Conservation (phyloP, 2,329 filamentous ascomycete species). For the Fusarium proliferatum region DNA sequence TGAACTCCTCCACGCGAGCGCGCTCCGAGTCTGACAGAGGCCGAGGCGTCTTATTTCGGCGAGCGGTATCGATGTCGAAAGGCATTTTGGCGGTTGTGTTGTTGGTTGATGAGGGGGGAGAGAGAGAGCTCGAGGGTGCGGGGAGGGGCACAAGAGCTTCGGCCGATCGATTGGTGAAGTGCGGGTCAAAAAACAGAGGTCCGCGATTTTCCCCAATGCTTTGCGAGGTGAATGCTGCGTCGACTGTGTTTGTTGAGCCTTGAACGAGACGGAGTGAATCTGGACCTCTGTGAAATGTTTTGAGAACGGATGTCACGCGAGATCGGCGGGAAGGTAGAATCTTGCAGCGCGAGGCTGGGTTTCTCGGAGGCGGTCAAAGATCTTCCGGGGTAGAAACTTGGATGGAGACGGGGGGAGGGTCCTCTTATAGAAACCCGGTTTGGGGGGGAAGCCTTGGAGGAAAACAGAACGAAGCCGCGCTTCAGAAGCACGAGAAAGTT, state of each 20-base stretch:
- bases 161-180: conserved; percentile 35
- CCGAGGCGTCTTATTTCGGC: conserved; percentile 88
- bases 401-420: conserved; percentile 37
- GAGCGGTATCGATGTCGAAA: conserved; percentile 77
- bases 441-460: background rate
- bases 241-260: background rate
- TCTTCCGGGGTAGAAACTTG: conserved; percentile 41
- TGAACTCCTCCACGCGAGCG: conserved; percentile 86
- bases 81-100: conserved; percentile 30
- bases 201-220: conserved; percentile 15
- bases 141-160: conserved; percentile 35
- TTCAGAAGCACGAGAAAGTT: background rate
- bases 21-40: conserved; percentile 84
- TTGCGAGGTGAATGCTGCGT: background rate
- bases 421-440: conserved; percentile 12
- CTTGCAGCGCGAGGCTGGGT: conserved; percentile 37
- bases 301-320: conserved; percentile 36
- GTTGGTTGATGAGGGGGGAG: conserved; percentile 11
- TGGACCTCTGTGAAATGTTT: conserved; percentile 13
- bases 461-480: background rate
- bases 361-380: conserved; percentile 43
- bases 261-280: conserved; percentile 1
- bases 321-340: conserved; percentile 31
- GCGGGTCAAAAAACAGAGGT: conserved; percentile 28
- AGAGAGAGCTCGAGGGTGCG: conserved; percentile 30